Evolutionary conservation across 108 stramenopile species (phyloP).

Genomic region (Cyclotella baltica): DNA sequence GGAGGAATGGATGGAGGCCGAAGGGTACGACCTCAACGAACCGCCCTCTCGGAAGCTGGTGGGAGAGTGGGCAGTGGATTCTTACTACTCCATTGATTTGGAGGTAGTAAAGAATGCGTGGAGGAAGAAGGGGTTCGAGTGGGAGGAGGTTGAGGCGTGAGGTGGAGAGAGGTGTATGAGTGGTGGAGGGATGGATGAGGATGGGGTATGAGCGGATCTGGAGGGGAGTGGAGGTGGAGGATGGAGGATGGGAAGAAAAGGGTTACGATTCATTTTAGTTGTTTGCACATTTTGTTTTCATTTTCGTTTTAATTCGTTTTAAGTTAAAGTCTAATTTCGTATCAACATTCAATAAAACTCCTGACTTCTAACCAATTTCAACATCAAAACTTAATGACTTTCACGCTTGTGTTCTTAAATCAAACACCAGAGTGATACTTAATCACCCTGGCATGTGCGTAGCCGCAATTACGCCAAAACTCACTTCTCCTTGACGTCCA

Average conservation of each 20-base stretch:
- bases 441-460: not conserved
- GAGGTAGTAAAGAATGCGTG: not conserved
- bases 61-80: not conserved
- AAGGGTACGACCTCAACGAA: not conserved
- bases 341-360: no score
- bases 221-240: no score
- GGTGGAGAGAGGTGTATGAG: no score
- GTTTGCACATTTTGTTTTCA: no score
- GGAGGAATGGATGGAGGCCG: slow-evolving; percentile 5
- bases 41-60: not conserved
- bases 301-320: no score
- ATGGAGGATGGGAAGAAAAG: not conserved
- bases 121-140: slow-evolving; percentile 1
- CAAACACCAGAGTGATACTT: not conserved
- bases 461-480: not conserved
- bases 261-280: no score
- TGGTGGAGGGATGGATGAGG: not conserved
- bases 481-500: not conserved
- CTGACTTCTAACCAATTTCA: not conserved
- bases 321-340: no score
- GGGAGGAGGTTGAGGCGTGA: no score
- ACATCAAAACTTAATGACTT: no score
- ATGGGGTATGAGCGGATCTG: no score
- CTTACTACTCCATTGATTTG: not conserved
- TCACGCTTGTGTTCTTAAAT: no score